Evolutionary conservation across 352 stramenopile genomes (phyloP), one percentile per base, ranked within the genome.

Genomic region (Thalassiosira mediterranea): DNA sequence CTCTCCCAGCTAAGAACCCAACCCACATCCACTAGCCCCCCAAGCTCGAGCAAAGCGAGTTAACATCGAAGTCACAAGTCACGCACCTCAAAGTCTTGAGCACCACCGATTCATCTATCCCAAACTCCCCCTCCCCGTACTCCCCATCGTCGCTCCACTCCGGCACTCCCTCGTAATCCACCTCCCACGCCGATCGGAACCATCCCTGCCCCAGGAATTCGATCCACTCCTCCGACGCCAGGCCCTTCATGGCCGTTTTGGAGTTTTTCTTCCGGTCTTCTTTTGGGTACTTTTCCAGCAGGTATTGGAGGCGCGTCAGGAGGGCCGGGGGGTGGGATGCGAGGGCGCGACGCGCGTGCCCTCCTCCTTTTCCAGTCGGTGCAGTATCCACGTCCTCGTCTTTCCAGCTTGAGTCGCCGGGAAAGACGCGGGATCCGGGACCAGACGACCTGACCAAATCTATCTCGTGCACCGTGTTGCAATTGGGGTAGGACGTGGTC

Each of bases 391-490:
- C n/a, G n/a, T n/a, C n/a, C 15, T 56, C 57, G 11, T 19, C 51
- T 40, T 29, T 75, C 38, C 2, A 8, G 26, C 38, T 57, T 44
- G 25, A 15, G 19, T 56, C 7, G 7, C 21, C 19, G 13, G 72
- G 51, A 17, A 67, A 81, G 32, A 58, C 28, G 3, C 26, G 19
- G 44, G 66, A 73, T 29, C 54, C 40, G 19, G 4, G 25, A 32
- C 66, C 59, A 5, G 48, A 59, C 0, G 63, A 74, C 8, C 44
- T 63, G 25, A 69, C 47, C 51, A 88, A 48, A 66, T 89, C 75
- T 8, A 90, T 80, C 69, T 93, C 84, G 65, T 93, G 84, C 11
- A 93, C 59, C 19, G 51, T 61, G 66, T 90, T 93, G 65, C 87
- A 93, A 76, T 88, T 93, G 5, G 78, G 74, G 77, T 86, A 88